Percentiles rank a stretch among this genome's conserved stretches.
phyloP scores from a whole-genome alignment of 495 filamentous ascomycete species.

The Trichoderma erinaceum region DNA sequence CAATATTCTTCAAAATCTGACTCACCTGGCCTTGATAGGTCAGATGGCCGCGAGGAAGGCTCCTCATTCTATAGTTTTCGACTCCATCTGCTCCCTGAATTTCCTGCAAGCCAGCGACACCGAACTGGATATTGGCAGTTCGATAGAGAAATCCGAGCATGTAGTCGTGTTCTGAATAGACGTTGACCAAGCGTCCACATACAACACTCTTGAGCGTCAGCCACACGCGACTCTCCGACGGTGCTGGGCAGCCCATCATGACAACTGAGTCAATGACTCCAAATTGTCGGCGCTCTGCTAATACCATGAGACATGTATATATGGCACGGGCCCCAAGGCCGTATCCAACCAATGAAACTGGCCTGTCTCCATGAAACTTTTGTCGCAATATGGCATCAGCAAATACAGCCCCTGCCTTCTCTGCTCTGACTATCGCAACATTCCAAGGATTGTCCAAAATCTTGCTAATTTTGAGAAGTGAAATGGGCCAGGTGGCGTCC shows the following conservation, averaged over 20 bases:
- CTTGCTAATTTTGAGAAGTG: constrained; percentile 69
- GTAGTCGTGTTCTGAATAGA: constrained; percentile 55
- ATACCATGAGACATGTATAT: constrained; percentile 67
- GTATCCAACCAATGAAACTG: constrained; percentile 83
- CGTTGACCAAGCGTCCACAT: constrained; percentile 51
- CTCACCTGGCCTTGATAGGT: constrained; percentile 50
- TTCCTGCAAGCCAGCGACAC: constrained; percentile 52
- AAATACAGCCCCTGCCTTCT: constrained; percentile 80
- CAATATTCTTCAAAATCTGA: constrained; percentile 46
- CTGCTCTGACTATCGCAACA: constrained; percentile 70
- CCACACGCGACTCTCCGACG: constrained; percentile 49
- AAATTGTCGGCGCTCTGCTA: constrained; percentile 74
- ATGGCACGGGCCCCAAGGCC: constrained; percentile 87
- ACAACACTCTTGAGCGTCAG: constrained; percentile 51
- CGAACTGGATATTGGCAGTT: constrained; percentile 46
- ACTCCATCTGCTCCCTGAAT: constrained; percentile 48
- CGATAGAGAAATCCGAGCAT: constrained; percentile 55
- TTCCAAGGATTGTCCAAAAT: constrained; percentile 89
- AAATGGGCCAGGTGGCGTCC: constrained; percentile 67
- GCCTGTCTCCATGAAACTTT: constrained; percentile 79
- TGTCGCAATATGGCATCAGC: constrained; percentile 79
- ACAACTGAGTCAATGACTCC: constrained; percentile 81
- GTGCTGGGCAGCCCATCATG: constrained; percentile 75
- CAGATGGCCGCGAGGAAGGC: constrained; percentile 48
- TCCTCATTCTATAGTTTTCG: constrained; percentile 53